A percentile compares a stretch with the other conserved stretches of the same genome.
Conservation (phyloP, 1,139 yeast genomes). For the Meyerozyma sp. region DNA sequence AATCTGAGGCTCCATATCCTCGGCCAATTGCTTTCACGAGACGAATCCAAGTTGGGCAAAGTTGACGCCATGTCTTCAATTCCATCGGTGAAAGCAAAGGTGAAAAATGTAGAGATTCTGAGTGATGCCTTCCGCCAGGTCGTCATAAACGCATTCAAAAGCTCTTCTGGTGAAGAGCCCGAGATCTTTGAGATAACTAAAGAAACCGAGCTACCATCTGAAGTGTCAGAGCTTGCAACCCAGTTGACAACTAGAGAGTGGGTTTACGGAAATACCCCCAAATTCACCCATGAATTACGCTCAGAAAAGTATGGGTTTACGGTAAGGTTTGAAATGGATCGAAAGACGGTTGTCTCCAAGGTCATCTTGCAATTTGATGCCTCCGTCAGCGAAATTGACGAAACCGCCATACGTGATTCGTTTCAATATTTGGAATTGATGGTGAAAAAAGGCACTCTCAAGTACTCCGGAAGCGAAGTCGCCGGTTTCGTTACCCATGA, state of each 20-base stretch:
- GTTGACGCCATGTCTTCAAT: conserved; percentile 59
- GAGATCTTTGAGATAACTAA: conserved; percentile 19
- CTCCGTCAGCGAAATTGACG: conserved; percentile 3
- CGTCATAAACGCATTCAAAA: conserved; percentile 42
- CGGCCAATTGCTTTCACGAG: conserved; percentile 51
- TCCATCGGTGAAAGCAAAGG: conserved; percentile 73
- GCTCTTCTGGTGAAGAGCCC: conserved; percentile 23
- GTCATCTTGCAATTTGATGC: conserved; percentile 9
- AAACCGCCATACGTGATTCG: conserved; percentile 13
- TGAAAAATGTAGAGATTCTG: conserved; percentile 53
- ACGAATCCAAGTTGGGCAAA: conserved; percentile 34
- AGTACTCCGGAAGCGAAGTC: conserved; percentile 38
- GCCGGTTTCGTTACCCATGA: conserved; percentile 45
- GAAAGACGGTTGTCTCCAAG: conserved; percentile 22
- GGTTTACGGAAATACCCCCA: conserved; percentile 70
- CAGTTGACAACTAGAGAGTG: conserved; percentile 60
- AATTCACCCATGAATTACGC: conserved; percentile 44
- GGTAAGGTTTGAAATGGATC: conserved; percentile 38
- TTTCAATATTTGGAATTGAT: conserved; percentile 29
- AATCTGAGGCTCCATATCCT: conserved; percentile 57
- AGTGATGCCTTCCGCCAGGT: conserved; percentile 43
- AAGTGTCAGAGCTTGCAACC: conserved; percentile 36
- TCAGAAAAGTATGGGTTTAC: conserved; percentile 25
- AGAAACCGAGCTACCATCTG: conserved; percentile 36
- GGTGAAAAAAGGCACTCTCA: conserved; percentile 19